These are phyloP conservation scores for Scleroderma bovista DNA, from an alignment of 768 basidiomycete species.

Conservation along the genomic window DNA sequence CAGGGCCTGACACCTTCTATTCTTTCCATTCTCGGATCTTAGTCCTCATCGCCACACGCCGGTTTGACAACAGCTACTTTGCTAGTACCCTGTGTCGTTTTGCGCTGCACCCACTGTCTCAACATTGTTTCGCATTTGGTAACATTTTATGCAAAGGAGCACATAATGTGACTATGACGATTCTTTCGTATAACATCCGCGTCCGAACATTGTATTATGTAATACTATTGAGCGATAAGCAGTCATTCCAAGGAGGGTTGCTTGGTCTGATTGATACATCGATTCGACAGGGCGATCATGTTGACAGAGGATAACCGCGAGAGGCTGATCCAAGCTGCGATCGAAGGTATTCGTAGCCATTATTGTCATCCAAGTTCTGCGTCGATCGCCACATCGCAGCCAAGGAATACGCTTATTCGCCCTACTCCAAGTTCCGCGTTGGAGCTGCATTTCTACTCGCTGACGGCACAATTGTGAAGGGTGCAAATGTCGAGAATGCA, in stretches of 20 bases:
- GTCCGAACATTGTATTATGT: too few relatives aligned
- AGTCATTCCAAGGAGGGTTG: too few relatives aligned
- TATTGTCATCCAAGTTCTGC: not conserved
- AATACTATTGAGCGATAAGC: too few relatives aligned
- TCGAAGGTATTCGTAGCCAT: slow-evolving; percentile 42
- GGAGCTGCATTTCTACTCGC: slow-evolving; percentile 78
- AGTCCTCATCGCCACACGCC: too few relatives aligned
- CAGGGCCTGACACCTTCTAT: not conserved
- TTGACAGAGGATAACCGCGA: slow-evolving; percentile 38
- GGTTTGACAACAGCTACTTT: too few relatives aligned
- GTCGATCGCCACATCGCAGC: slow-evolving; percentile 35
- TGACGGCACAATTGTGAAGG: slow-evolving; percentile 70
- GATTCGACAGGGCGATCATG: slow-evolving; percentile 13
- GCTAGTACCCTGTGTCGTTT: not conserved
- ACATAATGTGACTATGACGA: slow-evolving; percentile 8
- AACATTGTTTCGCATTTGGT: not conserved
- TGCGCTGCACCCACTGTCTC: not conserved
- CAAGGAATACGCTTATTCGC: slow-evolving; percentile 46
- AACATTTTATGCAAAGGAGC: not conserved
- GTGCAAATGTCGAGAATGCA: slow-evolving; percentile 93
- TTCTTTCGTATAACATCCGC: slow-evolving; percentile 6
- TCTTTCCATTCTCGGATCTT: too few relatives aligned
- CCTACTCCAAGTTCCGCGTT: slow-evolving; percentile 90
- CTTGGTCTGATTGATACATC: too few relatives aligned
- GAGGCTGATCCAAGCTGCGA: slow-evolving; percentile 49